These are phyloP conservation scores for Saitozyma sp. DNA, from an alignment of 768 basidiomycete genomes.

Conservation along the genomic window DNA sequence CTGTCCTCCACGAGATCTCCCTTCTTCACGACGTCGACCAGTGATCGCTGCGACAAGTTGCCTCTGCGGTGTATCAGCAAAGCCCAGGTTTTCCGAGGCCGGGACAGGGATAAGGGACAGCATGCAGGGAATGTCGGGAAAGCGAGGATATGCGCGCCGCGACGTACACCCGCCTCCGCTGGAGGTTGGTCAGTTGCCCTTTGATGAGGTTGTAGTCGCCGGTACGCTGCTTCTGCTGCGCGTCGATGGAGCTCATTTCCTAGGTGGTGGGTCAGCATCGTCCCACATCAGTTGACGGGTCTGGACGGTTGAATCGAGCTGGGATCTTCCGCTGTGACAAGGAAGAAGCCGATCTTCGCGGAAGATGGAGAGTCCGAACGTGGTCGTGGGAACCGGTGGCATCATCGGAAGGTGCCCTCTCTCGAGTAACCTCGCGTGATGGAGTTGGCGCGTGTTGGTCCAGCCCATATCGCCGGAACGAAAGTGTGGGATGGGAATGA, in stretches of 20 bases:
- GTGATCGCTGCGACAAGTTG: constrained; percentile 85
- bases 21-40: constrained; percentile 78
- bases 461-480: too few relatives aligned
- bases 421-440: too few relatives aligned
- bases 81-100: constrained; percentile 4
- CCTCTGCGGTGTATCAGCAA: constrained; percentile 61
- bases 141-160: neutral
- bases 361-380: too few relatives aligned
- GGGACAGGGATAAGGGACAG: neutral
- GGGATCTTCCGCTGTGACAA: too few relatives aligned
- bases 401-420: too few relatives aligned
- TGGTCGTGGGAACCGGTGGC: too few relatives aligned
- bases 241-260: constrained; percentile 95
- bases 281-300: neutral
- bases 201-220: constrained; percentile 92
- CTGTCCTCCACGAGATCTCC: constrained; percentile 83
- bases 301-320: too few relatives aligned
- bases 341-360: too few relatives aligned
- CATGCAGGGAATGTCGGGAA: neutral
- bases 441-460: too few relatives aligned
- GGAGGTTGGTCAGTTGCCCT: constrained; percentile 84
- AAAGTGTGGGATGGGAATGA: too few relatives aligned
- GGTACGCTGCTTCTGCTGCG: constrained; percentile 85
- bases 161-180: constrained; percentile 85
- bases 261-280: constrained; percentile 45